Conservation (phyloP, 495 filamentous ascomycete species). For the Cudoniella acicularis region DNA sequence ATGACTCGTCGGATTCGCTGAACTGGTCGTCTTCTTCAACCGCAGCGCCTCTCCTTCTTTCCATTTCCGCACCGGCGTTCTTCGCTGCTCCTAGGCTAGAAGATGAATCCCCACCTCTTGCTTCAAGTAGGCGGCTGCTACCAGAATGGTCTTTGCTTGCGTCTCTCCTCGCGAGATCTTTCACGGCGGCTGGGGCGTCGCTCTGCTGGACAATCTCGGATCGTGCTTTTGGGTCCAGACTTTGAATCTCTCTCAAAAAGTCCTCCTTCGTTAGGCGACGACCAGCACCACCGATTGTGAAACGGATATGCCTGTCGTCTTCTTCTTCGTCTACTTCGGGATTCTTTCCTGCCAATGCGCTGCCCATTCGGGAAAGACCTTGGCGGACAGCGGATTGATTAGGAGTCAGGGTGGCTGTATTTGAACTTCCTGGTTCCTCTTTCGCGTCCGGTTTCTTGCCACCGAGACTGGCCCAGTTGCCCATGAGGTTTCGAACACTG, state of each 20-base stretch:
- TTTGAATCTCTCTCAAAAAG: slow-evolving; percentile 80
- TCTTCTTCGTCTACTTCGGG: slow-evolving; percentile 52
- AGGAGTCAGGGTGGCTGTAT: not conserved
- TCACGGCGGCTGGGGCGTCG: slow-evolving; percentile 55
- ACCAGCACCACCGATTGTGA: slow-evolving; percentile 73
- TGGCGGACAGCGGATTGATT: slow-evolving; percentile 18
- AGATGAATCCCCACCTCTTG: slow-evolving; percentile 2
- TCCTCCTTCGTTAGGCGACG: slow-evolving; percentile 83
- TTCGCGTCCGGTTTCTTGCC: slow-evolving; percentile 20
- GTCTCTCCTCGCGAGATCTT: slow-evolving; percentile 51
- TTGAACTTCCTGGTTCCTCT: not conserved
- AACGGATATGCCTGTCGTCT: slow-evolving; percentile 79
- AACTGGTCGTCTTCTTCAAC: slow-evolving; percentile 10
- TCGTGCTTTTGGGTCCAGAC: slow-evolving; percentile 73
- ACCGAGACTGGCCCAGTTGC: slow-evolving; percentile 18
- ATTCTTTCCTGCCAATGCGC: slow-evolving; percentile 58
- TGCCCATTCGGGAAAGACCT: slow-evolving; percentile 29
- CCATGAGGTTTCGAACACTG: slow-evolving; percentile 8
- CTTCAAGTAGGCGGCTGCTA: slow-evolving; percentile 11
- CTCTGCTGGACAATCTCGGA: slow-evolving; percentile 66
- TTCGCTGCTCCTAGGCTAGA: not conserved
- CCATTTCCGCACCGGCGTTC: slow-evolving; percentile 10
- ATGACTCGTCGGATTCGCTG: not conserved
- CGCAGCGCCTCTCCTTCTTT: slow-evolving; percentile 5
- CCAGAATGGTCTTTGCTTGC: slow-evolving; percentile 15